phyloP scores from a whole-genome alignment of 1,284 basidiomycete genomes.

The Ceratobasidium sp. region DNA sequence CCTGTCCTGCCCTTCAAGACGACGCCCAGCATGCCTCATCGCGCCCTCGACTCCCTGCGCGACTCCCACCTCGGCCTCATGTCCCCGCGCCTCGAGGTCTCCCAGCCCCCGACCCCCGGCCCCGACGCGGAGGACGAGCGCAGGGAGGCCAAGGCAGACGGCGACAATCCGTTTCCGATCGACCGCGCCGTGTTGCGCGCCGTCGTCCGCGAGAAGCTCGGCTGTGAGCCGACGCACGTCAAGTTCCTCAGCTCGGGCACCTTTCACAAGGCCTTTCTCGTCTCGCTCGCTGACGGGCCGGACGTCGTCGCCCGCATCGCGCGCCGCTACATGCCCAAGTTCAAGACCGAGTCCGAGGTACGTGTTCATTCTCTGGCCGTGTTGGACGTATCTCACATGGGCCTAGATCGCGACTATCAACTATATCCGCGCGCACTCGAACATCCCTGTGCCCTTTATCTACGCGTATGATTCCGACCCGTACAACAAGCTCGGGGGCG shows the following conservation, averaged over 20 bases:
- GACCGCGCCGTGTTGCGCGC: conserved; percentile 78
- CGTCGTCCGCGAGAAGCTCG: conserved; percentile 77
- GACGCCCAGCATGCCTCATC: conserved; percentile 9
- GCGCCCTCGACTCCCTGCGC: conserved; percentile 40
- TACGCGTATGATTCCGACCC: conserved; percentile 84
- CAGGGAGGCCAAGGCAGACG: conserved; percentile 57
- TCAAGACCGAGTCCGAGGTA: conserved; percentile 83
- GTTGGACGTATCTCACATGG: conserved; percentile 7
- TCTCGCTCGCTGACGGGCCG: conserved; percentile 71
- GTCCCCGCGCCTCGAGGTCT: conserved; percentile 38
- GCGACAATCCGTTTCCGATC: conserved; percentile 74
- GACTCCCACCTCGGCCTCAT: conserved; percentile 39
- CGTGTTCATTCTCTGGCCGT: conserved; percentile 38
- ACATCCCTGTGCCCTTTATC: conserved; percentile 77
- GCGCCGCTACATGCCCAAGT: conserved; percentile 81
- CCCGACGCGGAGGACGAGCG: conserved; percentile 49
- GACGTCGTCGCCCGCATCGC: conserved; percentile 81
- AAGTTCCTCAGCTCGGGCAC: conserved; percentile 78
- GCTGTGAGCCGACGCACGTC: conserved; percentile 74
- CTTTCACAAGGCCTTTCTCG: conserved; percentile 70
- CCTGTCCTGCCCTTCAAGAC: neutral
- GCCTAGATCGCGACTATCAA: conserved; percentile 75
- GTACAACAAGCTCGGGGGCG: conserved; percentile 82
- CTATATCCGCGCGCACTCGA: conserved; percentile 75
- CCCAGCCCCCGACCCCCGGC: conserved; percentile 29